Evolutionary conservation across 2,329 filamentous ascomycete species (phyloP).

Genomic region (Aspergillus phoenicis): DNA sequence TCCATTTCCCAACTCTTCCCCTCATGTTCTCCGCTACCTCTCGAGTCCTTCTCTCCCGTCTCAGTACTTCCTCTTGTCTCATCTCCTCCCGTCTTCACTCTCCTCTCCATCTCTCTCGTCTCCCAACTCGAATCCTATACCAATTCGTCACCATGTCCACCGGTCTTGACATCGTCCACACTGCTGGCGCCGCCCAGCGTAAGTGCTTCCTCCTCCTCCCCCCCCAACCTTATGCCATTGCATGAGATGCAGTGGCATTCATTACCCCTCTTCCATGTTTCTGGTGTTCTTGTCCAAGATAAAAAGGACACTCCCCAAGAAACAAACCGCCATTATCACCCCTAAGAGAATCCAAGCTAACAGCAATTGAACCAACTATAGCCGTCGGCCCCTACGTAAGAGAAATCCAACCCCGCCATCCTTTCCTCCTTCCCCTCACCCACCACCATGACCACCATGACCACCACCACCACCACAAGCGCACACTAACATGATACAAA

Average conservation of each 20-base stretch:
- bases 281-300: too few species aligned
- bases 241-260: background rate
- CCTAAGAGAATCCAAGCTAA: background rate
- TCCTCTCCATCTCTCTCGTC: background rate
- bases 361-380: constrained; percentile 11
- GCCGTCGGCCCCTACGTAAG: constrained; percentile 50
- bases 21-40: constrained; percentile 29
- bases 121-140: constrained; percentile 11
- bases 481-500: background rate
- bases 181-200: constrained; percentile 51
- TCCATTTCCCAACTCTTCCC: constrained; percentile 10
- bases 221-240: background rate
- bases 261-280: too few species aligned
- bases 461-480: too few species aligned
- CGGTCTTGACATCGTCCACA: constrained; percentile 42
- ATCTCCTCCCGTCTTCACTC: constrained; percentile 13
- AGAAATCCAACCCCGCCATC: constrained; percentile 3
- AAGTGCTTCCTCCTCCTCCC: constrained; percentile 25
- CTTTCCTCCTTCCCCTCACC: constrained; percentile 4
- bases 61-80: constrained; percentile 19
- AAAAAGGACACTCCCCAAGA: background rate
- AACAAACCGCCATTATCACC: background rate
- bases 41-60: constrained; percentile 23
- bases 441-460: background rate
- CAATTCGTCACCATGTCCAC: constrained; percentile 41